A percentile compares a stretch with the other conserved stretches of the same genome.
Evolutionary conservation across 257 asterid species (phyloP).

Genomic region (Vinca minor): DNA sequence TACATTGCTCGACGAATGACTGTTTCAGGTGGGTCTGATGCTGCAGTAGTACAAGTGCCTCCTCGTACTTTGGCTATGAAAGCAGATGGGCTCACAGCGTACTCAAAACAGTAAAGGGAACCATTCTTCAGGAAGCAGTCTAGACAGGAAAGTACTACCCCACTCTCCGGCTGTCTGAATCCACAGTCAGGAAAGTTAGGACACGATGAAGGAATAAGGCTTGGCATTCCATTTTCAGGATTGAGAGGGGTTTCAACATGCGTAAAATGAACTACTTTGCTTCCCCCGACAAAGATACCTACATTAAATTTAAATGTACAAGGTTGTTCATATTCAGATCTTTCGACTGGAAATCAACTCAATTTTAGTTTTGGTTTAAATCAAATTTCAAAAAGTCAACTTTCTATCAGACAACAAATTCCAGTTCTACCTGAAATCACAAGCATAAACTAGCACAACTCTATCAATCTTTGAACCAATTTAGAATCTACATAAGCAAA

Average conservation of each 20-base stretch:
- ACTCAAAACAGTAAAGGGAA: constrained; percentile 60
- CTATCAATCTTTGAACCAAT: neutral
- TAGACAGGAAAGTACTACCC: constrained; percentile 74
- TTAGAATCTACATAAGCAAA: neutral
- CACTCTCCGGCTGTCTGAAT: constrained; percentile 59
- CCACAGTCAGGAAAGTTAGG: constrained; percentile 82
- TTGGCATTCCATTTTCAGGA: constrained; percentile 27
- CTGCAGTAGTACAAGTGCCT: constrained; percentile 91
- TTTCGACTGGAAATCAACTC: neutral
- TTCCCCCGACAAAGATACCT: constrained; percentile 86
- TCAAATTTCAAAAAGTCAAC: neutral
- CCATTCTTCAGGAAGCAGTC: constrained; percentile 77
- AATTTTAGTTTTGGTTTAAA: neutral
- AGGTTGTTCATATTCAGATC: too few relatives aligned
- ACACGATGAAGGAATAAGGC: constrained; percentile 36
- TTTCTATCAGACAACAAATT: neutral
- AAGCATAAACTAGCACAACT: too few relatives aligned
- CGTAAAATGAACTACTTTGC: constrained; percentile 88
- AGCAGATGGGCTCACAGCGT: constrained; percentile 56
- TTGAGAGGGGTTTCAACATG: constrained; percentile 34
- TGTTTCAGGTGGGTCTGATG: constrained; percentile 46
- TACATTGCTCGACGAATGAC: constrained; percentile 84
- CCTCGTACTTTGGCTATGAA: constrained; percentile 84
- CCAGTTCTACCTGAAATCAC: too few relatives aligned
- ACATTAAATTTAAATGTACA: constrained; percentile 9